Evolutionary conservation across 2,329 filamentous ascomycete species (phyloP), one percentile per base, ranked within the genome.

Genomic region (Colletotrichum orbiculare): DNA sequence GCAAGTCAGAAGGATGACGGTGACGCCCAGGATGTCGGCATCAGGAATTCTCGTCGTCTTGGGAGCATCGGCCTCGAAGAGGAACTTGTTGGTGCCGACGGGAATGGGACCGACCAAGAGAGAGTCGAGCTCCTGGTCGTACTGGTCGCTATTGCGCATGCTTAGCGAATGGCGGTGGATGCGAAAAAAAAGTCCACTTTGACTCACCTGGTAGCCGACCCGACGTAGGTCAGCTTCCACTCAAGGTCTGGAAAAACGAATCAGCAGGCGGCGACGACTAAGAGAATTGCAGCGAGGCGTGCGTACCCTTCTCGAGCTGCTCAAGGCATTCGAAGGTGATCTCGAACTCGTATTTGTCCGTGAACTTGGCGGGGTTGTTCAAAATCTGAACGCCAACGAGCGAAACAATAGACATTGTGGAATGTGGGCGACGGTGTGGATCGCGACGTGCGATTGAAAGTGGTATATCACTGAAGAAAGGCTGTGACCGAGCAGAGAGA

Each of bases 171-270:
- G 57, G 56, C 63, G 56, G 61, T 57, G 61, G 53, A 55, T 39
- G 43, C 53, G 41, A 13, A 17, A 48, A 59, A n/a, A 59, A 52
- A 54, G 67, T 72, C 75, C 72, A 72, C 60, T 69, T 59, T 58
- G 13, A 85, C 91, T 83, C 85, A 97, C 92, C 93, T 97, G 62
- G 95, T 98, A 69, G 96, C 96, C 72, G 96, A 99, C 74, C 96
- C 96, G 76, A 99, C 96, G 73, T 99, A 99, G 78, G 94, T 99
- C 73, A 99, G 85, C 82, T 99, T 99, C 96, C 96, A 99, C 82
- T 99, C 96, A 67, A 99, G 89, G 81, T 99, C 96, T 97, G 73
- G 47, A 25, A 54, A 57, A 49, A 41, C 17, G 15, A 13, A 39
- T 60, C 39, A 54, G 33, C 49, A 17, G 41, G 43, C 17, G 43